Evolutionary conservation across 1,139 yeast genomes (phyloP), one percentile per base, ranked within the genome.

Genomic region (Hyphopichia pseudoburtonii): DNA sequence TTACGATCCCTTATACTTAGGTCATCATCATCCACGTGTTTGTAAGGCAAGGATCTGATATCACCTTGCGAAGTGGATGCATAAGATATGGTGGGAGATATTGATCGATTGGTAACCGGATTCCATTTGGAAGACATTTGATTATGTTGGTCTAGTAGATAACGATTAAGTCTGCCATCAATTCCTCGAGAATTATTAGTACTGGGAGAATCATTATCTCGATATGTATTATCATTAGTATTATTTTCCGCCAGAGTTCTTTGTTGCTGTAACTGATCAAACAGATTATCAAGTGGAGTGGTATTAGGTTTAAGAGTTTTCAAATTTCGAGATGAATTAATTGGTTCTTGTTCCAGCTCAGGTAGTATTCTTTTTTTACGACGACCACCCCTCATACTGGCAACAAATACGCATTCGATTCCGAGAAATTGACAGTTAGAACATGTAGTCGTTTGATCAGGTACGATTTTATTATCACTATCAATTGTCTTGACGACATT

Each of bases 321-420:
- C 10, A 17, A 17, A 18, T 8, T 17, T n/a, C 15, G 14, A 12
- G 31, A 28, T 12, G 8, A 5, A n/a, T 24, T 4, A n/a, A n/a
- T n/a, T n/a, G n/a, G n/a, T n/a, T n/a, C n/a, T 26, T 9, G 3
- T 9, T 32, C 34, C 12, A 19, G 12, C 3, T 26, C 17, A 11
- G 19, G 10, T 12, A 17, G 16, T 25, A 33, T 33, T 21, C 62
- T 54, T 41, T 64, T 68, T 42, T 66, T 66, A 5, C 85, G 60
- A 30, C 80, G 60, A 3, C 85, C 86, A 15, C 86, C 85, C 36
- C 85, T 55, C 48, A 70, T 76, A 38, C 79, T 70, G 42, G 74
- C 76, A 16, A 79, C 82, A 56, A 78, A 80, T 15, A 79, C 70
- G 54, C 86, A 80, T 25, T 73, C 73, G 2, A 67, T 55, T 4